These are phyloP conservation scores for Zea mays DNA, from an alignment of 176 grass and related monocot genomes.

Conservation along the genomic window DNA sequence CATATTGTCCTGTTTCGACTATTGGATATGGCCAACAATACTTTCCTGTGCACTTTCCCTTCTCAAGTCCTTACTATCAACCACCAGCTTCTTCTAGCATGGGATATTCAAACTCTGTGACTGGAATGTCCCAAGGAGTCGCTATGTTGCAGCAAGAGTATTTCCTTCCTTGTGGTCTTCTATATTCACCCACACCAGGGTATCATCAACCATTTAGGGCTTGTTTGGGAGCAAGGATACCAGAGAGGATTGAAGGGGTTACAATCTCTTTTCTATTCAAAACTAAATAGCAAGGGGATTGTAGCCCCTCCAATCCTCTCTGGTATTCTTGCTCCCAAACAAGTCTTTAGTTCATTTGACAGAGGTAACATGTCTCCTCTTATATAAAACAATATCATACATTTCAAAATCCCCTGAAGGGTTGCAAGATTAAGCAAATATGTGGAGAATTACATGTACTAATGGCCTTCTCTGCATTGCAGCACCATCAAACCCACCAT, in stretches of 20 bases:
- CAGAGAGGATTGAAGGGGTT: no score
- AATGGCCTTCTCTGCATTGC: slow-evolving; percentile 52
- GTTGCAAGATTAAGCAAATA: slow-evolving; percentile 57
- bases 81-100: slow-evolving; percentile 63
- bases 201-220: slow-evolving; percentile 59
- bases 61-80: slow-evolving; percentile 67
- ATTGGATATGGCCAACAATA: slow-evolving; percentile 67
- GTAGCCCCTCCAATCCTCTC: no score
- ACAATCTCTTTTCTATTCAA: no score
- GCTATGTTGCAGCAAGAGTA: slow-evolving; percentile 64
- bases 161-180: slow-evolving; percentile 60
- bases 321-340: no score
- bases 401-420: slow-evolving; percentile 68
- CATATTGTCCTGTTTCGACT: slow-evolving; percentile 62
- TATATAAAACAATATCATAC: slow-evolving; percentile 43
- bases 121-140: slow-evolving; percentile 65
- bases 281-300: no score
- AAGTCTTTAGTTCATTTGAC: slow-evolving; percentile 40
- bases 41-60: slow-evolving; percentile 55
- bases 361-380: slow-evolving; percentile 45
- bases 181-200: slow-evolving; percentile 61
- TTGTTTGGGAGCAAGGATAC: no score
- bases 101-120: slow-evolving; percentile 55
- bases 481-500: slow-evolving; percentile 36
- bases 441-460: slow-evolving; percentile 53